Evolutionary conservation across 169 alveolate genomes (phyloP).

Genomic region (Plasmodium vivax): DNA sequence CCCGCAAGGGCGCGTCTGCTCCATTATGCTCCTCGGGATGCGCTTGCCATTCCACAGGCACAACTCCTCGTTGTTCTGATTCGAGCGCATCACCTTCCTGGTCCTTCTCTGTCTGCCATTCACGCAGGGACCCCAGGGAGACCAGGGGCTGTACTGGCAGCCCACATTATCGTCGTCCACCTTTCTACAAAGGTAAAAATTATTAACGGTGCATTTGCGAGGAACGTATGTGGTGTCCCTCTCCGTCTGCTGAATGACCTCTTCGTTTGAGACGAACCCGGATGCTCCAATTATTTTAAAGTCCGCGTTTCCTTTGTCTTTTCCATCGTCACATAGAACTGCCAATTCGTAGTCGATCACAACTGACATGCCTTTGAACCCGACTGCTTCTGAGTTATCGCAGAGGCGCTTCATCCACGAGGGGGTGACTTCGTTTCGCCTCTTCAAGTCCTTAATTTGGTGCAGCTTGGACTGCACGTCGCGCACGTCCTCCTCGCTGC

Average conservation of each 20-base stretch:
- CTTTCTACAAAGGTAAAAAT: conserved; percentile 57
- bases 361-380: conserved; percentile 72
- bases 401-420: conserved; percentile 50
- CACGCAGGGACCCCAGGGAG: conserved; percentile 48
- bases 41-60: conserved; percentile 58
- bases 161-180: conserved; percentile 56
- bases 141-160: conserved; percentile 51
- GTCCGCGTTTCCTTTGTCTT: conserved; percentile 9
- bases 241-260: neutral
- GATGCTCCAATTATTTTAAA: conserved; percentile 69
- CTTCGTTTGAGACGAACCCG: conserved; percentile 31
- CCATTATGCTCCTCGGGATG: conserved; percentile 51
- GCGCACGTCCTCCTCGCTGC: conserved; percentile 68
- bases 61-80: conserved; percentile 24
- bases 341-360: conserved; percentile 67
- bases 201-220: conserved; percentile 66
- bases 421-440: conserved; percentile 24
- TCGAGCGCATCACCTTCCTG: conserved; percentile 45
- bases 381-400: conserved; percentile 39
- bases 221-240: conserved; percentile 32
- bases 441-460: conserved; percentile 11
- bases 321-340: conserved; percentile 42
- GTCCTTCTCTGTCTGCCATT: conserved; percentile 18
- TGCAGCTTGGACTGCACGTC: conserved; percentile 38
- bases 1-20: conserved; percentile 29